Conservation (phyloP, 805 yeast genomes). For the Yarrowia sp. region DNA sequence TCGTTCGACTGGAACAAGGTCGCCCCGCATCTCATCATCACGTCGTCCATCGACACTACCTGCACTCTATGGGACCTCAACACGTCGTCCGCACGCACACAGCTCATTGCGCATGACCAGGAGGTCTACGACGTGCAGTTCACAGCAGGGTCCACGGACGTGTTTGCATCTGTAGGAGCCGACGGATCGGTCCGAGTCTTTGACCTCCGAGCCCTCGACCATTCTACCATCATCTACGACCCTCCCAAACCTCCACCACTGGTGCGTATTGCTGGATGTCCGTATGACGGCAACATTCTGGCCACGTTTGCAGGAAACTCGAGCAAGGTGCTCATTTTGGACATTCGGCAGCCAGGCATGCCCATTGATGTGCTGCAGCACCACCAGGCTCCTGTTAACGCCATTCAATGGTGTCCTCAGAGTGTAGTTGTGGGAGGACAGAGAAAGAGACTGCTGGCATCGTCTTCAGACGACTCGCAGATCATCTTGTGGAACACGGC, state of each 20-base stretch:
- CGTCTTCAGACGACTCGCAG: constrained; percentile 62
- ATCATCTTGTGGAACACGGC: constrained; percentile 63
- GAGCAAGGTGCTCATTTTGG: constrained; percentile 64
- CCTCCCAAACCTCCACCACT: constrained; percentile 54
- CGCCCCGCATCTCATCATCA: constrained; percentile 68
- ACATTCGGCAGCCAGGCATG: constrained; percentile 81
- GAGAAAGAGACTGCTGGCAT: constrained; percentile 53
- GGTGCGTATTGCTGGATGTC: constrained; percentile 72
- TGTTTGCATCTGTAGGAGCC: constrained; percentile 90
- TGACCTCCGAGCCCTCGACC: constrained; percentile 84
- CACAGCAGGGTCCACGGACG: constrained; percentile 64
- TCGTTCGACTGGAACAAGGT: constrained; percentile 88
- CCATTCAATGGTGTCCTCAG: constrained; percentile 79
- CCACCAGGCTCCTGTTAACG: constrained; percentile 66
- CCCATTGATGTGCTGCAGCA: constrained; percentile 72
- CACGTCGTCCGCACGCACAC: constrained; percentile 75
- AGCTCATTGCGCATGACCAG: constrained; percentile 91
- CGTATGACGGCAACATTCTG: constrained; percentile 73
- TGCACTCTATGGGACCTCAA: constrained; percentile 93
- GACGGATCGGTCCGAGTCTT: constrained; percentile 94
- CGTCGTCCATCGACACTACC: constrained; percentile 91
- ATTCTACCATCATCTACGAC: constrained; percentile 91
- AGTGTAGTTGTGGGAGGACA: constrained; percentile 28
- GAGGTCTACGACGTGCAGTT: constrained; percentile 93
- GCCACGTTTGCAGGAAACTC: constrained; percentile 80